These are phyloP conservation scores for Rhodosporidiobolus odoratus DNA, from an alignment of 768 basidiomycete genomes.

Conservation along the genomic window DNA sequence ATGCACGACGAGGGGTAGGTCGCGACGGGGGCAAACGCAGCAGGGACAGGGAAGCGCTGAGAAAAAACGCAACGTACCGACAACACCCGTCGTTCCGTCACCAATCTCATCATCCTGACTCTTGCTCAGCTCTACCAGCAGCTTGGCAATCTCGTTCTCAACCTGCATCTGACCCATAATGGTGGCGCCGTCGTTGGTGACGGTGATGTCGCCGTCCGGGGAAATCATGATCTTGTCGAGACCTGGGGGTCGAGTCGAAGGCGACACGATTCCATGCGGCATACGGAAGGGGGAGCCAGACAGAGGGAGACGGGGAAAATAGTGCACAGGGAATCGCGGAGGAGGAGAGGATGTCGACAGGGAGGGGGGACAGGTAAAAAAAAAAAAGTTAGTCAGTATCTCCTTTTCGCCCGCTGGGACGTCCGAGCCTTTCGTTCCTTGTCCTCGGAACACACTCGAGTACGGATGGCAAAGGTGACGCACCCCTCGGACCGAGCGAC, in stretches of 20 bases:
- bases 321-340: not conserved
- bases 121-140: slow-evolving; percentile 91
- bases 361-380: not conserved
- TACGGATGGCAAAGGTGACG: slow-evolving; percentile 47
- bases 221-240: slow-evolving; percentile 50
- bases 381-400: not conserved
- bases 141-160: slow-evolving; percentile 97
- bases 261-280: too few relatives aligned
- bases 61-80: slow-evolving; percentile 60
- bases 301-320: not conserved
- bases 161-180: slow-evolving; percentile 98
- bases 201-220: slow-evolving; percentile 93
- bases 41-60: not conserved
- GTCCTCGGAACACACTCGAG: too few relatives aligned
- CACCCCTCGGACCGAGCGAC: slow-evolving; percentile 81
- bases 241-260: too few relatives aligned
- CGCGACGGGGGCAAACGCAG: not conserved
- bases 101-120: slow-evolving; percentile 99
- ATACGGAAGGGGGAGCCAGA: not conserved
- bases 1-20: not conserved
- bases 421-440: too few relatives aligned
- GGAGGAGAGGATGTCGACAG: not conserved
- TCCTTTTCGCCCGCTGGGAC: too few relatives aligned
- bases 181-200: slow-evolving; percentile 98
- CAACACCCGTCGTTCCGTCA: slow-evolving; percentile 97